Percentiles rank a stretch among this genome's conserved stretches.
These are phyloP conservation scores for Bacidia gigantensis DNA, from an alignment of 495 filamentous ascomycete species.

Conservation along the genomic window DNA sequence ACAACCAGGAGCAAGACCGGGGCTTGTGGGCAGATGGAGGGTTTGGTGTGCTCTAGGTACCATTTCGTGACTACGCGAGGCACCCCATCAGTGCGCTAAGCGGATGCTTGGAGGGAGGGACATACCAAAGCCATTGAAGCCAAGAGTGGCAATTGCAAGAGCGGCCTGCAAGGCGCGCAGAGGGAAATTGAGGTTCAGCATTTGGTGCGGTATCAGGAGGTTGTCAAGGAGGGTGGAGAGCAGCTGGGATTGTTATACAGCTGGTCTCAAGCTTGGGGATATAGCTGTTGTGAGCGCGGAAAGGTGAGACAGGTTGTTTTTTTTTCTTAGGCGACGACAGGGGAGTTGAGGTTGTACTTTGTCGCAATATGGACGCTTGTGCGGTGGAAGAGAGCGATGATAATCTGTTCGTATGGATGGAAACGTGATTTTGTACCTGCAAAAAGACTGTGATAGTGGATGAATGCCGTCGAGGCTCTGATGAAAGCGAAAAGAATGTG, in stretches of 20 bases:
- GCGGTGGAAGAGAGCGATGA: background rate
- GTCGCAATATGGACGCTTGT: slow-evolving; percentile 3
- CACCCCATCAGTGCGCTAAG: background rate
- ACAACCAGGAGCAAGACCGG: slow-evolving; percentile 64
- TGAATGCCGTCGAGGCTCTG: background rate
- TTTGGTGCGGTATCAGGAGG: slow-evolving; percentile 9
- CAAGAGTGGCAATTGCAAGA: slow-evolving; percentile 58
- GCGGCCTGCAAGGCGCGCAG: slow-evolving; percentile 50
- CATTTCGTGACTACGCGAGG: slow-evolving; percentile 18
- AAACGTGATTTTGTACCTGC: background rate
- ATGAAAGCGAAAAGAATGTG: background rate
- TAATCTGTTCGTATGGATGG: background rate
- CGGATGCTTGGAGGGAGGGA: slow-evolving; percentile 10
- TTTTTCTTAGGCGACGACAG: background rate
- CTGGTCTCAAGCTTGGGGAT: background rate
- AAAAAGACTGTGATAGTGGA: background rate
- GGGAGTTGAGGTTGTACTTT: background rate
- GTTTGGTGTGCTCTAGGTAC: slow-evolving; percentile 25
- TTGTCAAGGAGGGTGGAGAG: background rate
- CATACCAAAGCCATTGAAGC: slow-evolving; percentile 56
- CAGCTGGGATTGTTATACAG: background rate
- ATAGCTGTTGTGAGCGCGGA: too few relatives aligned
- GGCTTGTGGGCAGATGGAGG: slow-evolving; percentile 29
- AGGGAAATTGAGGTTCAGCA: slow-evolving; percentile 42
- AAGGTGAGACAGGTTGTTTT: slow-evolving; percentile 5